Percentiles rank a stretch among this genome's conserved stretches.
phyloP scores from a whole-genome alignment of 2,329 filamentous ascomycete genomes.

The Claviceps arundinis region DNA sequence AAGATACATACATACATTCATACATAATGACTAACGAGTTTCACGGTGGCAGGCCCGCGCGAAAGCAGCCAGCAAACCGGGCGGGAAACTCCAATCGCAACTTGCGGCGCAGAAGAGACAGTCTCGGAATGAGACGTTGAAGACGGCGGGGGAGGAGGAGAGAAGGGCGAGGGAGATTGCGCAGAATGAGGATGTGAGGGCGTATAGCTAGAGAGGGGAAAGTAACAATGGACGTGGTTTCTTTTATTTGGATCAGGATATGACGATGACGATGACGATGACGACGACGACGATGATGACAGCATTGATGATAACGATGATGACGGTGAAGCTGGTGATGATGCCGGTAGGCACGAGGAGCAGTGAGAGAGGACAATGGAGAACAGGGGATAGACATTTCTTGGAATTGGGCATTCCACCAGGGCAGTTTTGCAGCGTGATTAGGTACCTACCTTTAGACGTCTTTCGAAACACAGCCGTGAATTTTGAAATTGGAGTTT shows the following conservation, averaged over 20 bases:
- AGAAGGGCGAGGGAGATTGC: conserved; percentile 55
- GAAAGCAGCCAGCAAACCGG: conserved; percentile 37
- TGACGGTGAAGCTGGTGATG: not conserved
- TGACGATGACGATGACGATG: not conserved
- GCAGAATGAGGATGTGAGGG: conserved; percentile 27
- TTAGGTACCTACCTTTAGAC: too few species aligned
- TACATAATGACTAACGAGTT: too few species aligned
- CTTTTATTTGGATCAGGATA: not conserved
- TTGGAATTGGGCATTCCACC: too few species aligned
- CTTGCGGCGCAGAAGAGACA: conserved; percentile 65
- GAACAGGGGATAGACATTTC: too few species aligned
- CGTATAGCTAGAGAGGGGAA: conserved; percentile 17
- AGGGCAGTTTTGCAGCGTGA: too few species aligned
- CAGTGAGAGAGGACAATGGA: too few species aligned
- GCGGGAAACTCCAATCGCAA: conserved; percentile 55
- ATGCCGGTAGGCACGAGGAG: not conserved
- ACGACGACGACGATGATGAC: not conserved
- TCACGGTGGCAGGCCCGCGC: conserved; percentile 45
- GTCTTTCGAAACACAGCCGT: too few species aligned
- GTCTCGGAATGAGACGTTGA: conserved; percentile 54
- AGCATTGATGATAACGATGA: not conserved
- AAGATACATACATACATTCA: too few species aligned
- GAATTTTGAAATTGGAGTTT: too few species aligned
- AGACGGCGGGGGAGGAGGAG: conserved; percentile 54
- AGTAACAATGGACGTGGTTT: not conserved